Evolutionary conservation across 192 early-diverging fungal species (phyloP).

Genomic region (Linnemannia exigua): DNA sequence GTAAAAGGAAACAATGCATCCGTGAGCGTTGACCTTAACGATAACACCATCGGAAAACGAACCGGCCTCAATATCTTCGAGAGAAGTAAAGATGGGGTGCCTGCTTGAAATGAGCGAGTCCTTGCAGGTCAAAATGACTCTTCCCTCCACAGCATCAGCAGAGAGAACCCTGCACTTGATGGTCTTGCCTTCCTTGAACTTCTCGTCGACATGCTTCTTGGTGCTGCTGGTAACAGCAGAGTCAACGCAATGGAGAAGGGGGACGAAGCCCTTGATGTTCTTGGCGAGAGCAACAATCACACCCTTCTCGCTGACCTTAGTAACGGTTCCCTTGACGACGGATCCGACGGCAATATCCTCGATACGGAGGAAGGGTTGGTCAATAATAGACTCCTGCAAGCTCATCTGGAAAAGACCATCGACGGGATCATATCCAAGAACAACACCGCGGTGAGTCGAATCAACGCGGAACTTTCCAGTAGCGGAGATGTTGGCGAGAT

Average conservation of each 20-base stretch:
- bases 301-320: slow-evolving; percentile 67
- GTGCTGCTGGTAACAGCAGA: slow-evolving; percentile 65
- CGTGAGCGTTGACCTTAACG: slow-evolving; percentile 67
- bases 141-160: slow-evolving; percentile 66
- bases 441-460: slow-evolving; percentile 80
- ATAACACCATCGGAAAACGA: slow-evolving; percentile 76
- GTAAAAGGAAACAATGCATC: slow-evolving; percentile 86
- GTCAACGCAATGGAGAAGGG: slow-evolving; percentile 84
- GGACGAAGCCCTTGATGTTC: slow-evolving; percentile 78
- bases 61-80: slow-evolving; percentile 73
- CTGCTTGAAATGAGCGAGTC: slow-evolving; percentile 79
- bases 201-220: slow-evolving; percentile 70
- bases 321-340: slow-evolving; percentile 67
- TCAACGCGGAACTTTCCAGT: slow-evolving; percentile 75
- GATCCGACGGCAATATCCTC: slow-evolving; percentile 77
- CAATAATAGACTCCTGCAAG: slow-evolving; percentile 77
- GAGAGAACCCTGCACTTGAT: slow-evolving; percentile 82
- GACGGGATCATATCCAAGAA: slow-evolving; percentile 83
- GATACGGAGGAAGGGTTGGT: slow-evolving; percentile 76
- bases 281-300: slow-evolving; percentile 69
- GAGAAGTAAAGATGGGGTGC: slow-evolving; percentile 73
- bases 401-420: slow-evolving; percentile 82
- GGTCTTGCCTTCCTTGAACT: slow-evolving; percentile 80
- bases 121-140: slow-evolving; percentile 82
- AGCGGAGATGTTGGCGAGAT: slow-evolving; percentile 63